Conservation (phyloP, 306 rosid genomes). For the Cucurbita maxima region DNA sequence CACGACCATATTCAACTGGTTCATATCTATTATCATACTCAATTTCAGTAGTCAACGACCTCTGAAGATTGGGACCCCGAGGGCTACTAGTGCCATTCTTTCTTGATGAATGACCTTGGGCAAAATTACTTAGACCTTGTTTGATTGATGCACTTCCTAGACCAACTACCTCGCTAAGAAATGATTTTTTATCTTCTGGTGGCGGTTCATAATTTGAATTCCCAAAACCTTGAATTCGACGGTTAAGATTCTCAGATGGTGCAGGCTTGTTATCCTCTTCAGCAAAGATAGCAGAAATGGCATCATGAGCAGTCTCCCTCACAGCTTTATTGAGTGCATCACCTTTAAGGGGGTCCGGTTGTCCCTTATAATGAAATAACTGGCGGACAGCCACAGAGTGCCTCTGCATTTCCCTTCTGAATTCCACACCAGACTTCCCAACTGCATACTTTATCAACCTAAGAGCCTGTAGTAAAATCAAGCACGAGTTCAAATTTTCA, state of each 20-base stretch:
- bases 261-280: constrained; percentile 62
- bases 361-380: constrained; percentile 85
- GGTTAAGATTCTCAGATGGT: constrained; percentile 65
- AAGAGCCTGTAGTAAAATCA: constrained; percentile 43
- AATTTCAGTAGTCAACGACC: constrained; percentile 67
- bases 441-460: constrained; percentile 82
- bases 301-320: constrained; percentile 79
- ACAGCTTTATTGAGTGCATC: constrained; percentile 92
- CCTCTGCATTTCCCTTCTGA: constrained; percentile 98
- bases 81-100: constrained; percentile 71
- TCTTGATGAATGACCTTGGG: constrained; percentile 64
- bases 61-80: constrained; percentile 74
- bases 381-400: constrained; percentile 80
- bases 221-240: constrained; percentile 95
- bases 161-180: constrained; percentile 94
- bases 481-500: constrained; percentile 1
- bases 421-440: constrained; percentile 92
- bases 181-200: constrained; percentile 61
- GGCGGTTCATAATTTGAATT: constrained; percentile 54
- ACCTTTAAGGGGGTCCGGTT: constrained; percentile 78
- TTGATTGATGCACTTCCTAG: constrained; percentile 91
- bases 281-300: constrained; percentile 66
- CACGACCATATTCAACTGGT: constrained; percentile 49
- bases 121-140: constrained; percentile 69
- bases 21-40: constrained; percentile 56